Evolutionary conservation across 768 basidiomycete species (phyloP).

Genomic region (Pulveroboletus sp.): DNA sequence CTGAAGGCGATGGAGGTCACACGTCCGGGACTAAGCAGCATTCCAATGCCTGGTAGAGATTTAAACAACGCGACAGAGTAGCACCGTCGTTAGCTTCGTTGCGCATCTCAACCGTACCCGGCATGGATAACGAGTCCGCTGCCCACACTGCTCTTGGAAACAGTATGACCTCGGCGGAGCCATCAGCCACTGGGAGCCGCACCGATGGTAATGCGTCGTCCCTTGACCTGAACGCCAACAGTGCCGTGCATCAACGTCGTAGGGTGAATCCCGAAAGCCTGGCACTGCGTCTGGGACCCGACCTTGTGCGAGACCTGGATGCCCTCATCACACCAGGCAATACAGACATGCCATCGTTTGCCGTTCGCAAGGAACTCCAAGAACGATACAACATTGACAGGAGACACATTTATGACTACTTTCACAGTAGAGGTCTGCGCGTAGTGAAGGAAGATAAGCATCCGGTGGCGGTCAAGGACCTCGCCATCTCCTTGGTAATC

Average conservation of each 20-base stretch:
- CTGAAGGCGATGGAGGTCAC: background rate
- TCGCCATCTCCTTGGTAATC: slow-evolving; percentile 21
- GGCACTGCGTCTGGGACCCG: slow-evolving; percentile 60
- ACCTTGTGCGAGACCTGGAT: slow-evolving; percentile 68
- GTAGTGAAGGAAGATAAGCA: slow-evolving; percentile 64
- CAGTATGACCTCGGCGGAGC: background rate
- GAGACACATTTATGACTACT: slow-evolving; percentile 75
- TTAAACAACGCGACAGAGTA: slow-evolving; percentile 7
- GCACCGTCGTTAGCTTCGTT: background rate
- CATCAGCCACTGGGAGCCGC: slow-evolving; percentile 11
- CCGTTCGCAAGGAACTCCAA: slow-evolving; percentile 65
- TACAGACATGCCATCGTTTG: slow-evolving; percentile 70
- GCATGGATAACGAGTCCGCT: slow-evolving; percentile 15
- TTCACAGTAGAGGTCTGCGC: slow-evolving; percentile 58
- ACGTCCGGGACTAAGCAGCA: background rate
- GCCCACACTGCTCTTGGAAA: background rate
- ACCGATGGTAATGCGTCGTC: slow-evolving; percentile 1
- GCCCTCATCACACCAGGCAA: slow-evolving; percentile 64
- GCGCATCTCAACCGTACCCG: background rate
- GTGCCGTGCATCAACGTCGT: slow-evolving; percentile 30
- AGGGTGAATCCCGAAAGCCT: slow-evolving; percentile 66
- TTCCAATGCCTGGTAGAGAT: slow-evolving; percentile 20
- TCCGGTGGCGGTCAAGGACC: slow-evolving; percentile 28
- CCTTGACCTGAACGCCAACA: background rate
- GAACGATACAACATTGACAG: slow-evolving; percentile 66